Percentiles rank a stretch among this genome's conserved stretches.
Evolutionary conservation across 495 filamentous ascomycete species (phyloP).

Genomic region (Aspergillus nanangensis): DNA sequence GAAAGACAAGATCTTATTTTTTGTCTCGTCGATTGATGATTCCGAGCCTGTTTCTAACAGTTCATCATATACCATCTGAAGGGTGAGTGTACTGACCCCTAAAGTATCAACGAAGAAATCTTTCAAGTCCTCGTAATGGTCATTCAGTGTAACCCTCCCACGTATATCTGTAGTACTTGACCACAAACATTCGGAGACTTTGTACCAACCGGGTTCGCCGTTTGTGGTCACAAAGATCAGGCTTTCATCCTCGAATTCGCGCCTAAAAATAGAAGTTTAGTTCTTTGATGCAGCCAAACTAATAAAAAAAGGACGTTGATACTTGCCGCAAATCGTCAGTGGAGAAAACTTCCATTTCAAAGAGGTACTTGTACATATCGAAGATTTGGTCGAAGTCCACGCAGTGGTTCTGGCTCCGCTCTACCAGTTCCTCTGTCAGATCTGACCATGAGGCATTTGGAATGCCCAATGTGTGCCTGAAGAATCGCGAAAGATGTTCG

Average conservation of each 20-base stretch:
- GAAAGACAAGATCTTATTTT: conserved; percentile 28
- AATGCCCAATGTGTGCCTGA: conserved; percentile 13
- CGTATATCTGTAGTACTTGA: conserved; percentile 28
- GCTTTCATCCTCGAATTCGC: conserved; percentile 15
- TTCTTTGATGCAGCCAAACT: not conserved
- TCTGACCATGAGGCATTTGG: conserved; percentile 10
- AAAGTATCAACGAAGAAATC: conserved; percentile 32
- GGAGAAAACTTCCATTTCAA: not conserved
- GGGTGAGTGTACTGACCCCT: conserved; percentile 23
- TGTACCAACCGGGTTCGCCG: conserved; percentile 23
- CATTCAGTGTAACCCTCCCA: conserved; percentile 28
- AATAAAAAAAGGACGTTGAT: not conserved
- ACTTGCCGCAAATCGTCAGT: not conserved
- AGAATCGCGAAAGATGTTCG: conserved; percentile 13
- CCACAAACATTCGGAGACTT: conserved; percentile 33
- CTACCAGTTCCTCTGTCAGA: conserved; percentile 17
- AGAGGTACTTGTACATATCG: conserved; percentile 5
- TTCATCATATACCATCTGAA: conserved; percentile 29
- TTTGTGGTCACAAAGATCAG: conserved; percentile 21
- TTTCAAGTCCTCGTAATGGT: conserved; percentile 26
- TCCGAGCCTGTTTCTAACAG: conserved; percentile 15
- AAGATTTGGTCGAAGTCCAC: conserved; percentile 10
- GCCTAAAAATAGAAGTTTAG: not conserved
- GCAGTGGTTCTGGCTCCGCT: not conserved
- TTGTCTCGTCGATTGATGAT: conserved; percentile 20